phyloP scores from a whole-genome alignment of 768 basidiomycete genomes.

The Nidularia sp. region DNA sequence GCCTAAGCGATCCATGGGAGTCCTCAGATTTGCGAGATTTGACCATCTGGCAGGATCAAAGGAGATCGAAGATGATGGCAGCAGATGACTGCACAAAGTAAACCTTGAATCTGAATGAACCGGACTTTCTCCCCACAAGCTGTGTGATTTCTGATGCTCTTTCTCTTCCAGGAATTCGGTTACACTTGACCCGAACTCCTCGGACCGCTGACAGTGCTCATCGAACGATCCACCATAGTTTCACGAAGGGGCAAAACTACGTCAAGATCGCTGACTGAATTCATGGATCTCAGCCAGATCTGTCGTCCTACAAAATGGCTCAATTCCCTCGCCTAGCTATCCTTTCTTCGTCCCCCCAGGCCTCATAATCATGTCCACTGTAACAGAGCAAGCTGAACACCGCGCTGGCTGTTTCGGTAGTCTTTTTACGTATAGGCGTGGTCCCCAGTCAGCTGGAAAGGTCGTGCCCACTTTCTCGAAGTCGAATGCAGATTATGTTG shows the following conservation, averaged over 20 bases:
- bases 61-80: too few relatives aligned
- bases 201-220: too few relatives aligned
- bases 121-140: too few relatives aligned
- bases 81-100: too few relatives aligned
- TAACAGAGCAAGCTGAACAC: conserved; percentile 3
- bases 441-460: not conserved
- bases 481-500: too few relatives aligned
- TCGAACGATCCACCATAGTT: too few relatives aligned
- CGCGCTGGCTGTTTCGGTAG: conserved; percentile 31
- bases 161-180: not conserved
- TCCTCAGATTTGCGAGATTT: too few relatives aligned
- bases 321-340: not conserved
- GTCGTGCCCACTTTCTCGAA: too few relatives aligned
- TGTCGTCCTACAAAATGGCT: conserved; percentile 12
- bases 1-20: too few relatives aligned
- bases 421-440: conserved; percentile 14
- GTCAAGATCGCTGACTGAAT: conserved; percentile 14
- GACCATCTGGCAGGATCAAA: too few relatives aligned
- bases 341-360: not conserved
- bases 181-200: conserved; percentile 11
- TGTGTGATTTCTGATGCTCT: not conserved
- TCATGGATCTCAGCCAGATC: conserved; percentile 14
- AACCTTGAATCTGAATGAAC: too few relatives aligned
- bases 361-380: not conserved
- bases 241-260: conserved; percentile 4